Conservation (phyloP, 1,284 basidiomycete genomes). For the Microbotryum violaceum region DNA sequence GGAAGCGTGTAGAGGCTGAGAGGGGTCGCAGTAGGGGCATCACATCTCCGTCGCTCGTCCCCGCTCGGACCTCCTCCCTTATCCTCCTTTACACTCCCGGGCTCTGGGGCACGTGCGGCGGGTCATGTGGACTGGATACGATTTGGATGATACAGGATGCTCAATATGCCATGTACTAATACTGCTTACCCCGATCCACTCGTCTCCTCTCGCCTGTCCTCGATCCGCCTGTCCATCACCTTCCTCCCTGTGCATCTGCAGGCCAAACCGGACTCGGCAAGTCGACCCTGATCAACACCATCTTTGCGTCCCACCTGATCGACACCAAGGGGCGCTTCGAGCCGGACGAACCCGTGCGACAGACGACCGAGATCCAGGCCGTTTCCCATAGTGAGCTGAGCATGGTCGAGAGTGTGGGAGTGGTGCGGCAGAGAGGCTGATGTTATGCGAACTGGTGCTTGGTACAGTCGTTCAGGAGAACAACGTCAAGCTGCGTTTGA, state of each 20-base stretch:
- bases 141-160: too few species aligned
- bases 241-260: slow-evolving; percentile 36
- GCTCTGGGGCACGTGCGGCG: too few species aligned
- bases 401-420: background rate
- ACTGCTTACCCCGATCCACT: too few species aligned
- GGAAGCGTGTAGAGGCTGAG: too few species aligned
- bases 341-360: slow-evolving; percentile 75
- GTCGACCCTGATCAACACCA: slow-evolving; percentile 96
- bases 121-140: too few species aligned
- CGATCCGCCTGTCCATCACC: slow-evolving; percentile 15
- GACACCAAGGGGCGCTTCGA: slow-evolving; percentile 92
- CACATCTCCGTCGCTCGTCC: too few species aligned
- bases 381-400: slow-evolving; percentile 74
- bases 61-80: background rate
- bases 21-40: too few species aligned
- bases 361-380: slow-evolving; percentile 94
- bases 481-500: slow-evolving; percentile 85
- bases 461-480: slow-evolving; percentile 84
- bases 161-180: too few species aligned
- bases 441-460: background rate
- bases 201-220: too few species aligned
- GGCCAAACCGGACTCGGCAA: slow-evolving; percentile 97
- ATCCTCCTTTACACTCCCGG: too few species aligned
- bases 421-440: background rate
- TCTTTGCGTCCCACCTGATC: slow-evolving; percentile 95